Conservation (phyloP, 2,329 filamentous ascomycete species). For the Nothophoma quercina region DNA sequence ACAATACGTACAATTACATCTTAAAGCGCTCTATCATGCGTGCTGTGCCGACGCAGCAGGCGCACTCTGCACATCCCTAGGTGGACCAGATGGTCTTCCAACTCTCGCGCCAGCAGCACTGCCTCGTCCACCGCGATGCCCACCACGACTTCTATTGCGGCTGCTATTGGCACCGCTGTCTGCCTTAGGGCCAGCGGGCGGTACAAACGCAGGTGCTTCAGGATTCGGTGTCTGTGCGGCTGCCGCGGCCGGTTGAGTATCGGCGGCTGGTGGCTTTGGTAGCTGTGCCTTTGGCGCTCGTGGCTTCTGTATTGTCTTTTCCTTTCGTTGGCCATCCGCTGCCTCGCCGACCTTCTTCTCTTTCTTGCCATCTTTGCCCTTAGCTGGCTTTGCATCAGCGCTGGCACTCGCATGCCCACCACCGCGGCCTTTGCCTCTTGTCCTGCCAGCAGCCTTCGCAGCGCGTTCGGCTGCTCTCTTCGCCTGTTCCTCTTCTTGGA, state of each 20-base stretch:
- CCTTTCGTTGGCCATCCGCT: conserved; percentile 21
- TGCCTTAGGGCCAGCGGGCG: neutral
- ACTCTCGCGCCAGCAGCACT: conserved; percentile 33
- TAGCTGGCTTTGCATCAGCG: neutral
- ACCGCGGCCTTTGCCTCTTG: conserved; percentile 37
- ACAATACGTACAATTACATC: neutral
- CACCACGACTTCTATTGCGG: conserved; percentile 23
- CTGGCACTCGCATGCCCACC: conserved; percentile 21
- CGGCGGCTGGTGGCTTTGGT: neutral
- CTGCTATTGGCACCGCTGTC: neutral
- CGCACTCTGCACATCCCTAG: conserved; percentile 20
- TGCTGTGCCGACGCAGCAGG: conserved; percentile 9
- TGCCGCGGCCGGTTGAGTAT: neutral
- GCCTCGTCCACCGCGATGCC: conserved; percentile 31
- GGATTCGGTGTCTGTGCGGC: neutral
- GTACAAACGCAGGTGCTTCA: neutral
- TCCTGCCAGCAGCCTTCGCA: conserved; percentile 29
- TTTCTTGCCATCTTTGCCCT: conserved; percentile 28
- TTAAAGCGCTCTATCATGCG: neutral
- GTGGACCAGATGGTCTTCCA: conserved; percentile 24
- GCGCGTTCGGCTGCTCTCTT: conserved; percentile 44
- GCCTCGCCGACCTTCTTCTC: conserved; percentile 35
- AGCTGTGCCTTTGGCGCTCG: neutral
- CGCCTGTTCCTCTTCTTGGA: conserved; percentile 63
- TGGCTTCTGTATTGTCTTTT: conserved; percentile 6